Evolutionary conservation across 176 grass and related monocot genomes (phyloP), one percentile per base, ranked within the genome.

Genomic region (Chloris gayana): DNA sequence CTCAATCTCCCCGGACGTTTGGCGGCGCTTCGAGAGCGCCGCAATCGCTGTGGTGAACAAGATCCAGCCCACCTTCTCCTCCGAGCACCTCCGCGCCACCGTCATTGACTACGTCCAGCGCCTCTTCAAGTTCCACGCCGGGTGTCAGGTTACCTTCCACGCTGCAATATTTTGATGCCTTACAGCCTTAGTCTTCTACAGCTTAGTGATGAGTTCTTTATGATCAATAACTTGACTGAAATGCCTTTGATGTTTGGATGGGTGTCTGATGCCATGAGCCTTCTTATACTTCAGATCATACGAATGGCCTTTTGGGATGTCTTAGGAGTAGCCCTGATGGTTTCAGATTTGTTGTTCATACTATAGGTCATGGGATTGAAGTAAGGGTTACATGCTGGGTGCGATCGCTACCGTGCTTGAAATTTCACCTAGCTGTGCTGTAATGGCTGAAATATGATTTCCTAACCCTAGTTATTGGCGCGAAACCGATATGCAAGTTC

Each of bases 31-130:
- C 35, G 95, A 98, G 89, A 31, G 63, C 66, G 95, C 95, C 41
- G 74, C 92, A 10, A 34, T 50, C 66, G 75, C 91, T 10, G 86
- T 98, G 14, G 39, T 95, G 49, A 35, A 42, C 31, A 85, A 68
- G 78, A 87, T 98, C 73, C 90, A 91, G 81, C 95, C 95, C n/a
- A 95, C 88, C 71, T 47, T 72, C 19, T 44, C 85, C 58, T 98
- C 92, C 14, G 90, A 98, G 57, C 62, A 39, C 30, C 87, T 93
- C 50, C 87, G 95, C 60, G 85, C 86, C 57, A 86, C 83, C 82
- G 86, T 98, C 63, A 69, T 95, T 4, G 83, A 69, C 41, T 95
- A 93, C 74, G 90, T 98, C 64, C 88, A 95, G 87, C 32, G 62
- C 26, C 86, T 93, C 72, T 74, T 95, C 81, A 79, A 38, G 67